Percentiles rank a stretch among this genome's conserved stretches.
Conservation (phyloP, 2,329 filamentous ascomycete genomes). For the Cercospora canescens region DNA sequence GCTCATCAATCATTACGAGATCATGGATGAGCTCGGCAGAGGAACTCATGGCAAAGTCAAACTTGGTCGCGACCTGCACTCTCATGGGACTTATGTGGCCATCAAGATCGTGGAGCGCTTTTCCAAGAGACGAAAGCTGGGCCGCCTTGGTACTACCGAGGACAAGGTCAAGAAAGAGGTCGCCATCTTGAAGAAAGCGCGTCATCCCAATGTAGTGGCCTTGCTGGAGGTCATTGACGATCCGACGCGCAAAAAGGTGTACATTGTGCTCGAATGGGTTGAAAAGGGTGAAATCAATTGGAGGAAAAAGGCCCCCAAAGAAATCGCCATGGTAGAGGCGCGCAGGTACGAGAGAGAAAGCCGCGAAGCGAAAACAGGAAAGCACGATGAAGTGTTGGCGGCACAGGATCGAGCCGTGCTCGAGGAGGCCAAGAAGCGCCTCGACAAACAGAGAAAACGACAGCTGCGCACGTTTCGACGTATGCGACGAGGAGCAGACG, state of each 20-base stretch:
- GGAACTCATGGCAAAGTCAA: constrained; percentile 98
- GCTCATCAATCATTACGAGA: constrained; percentile 95
- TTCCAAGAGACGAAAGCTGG: constrained; percentile 89
- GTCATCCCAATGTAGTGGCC: constrained; percentile 95
- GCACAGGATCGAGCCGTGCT: constrained; percentile 49
- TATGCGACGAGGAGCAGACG: constrained; percentile 26
- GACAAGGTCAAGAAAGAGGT: constrained; percentile 94
- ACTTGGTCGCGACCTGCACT: constrained; percentile 77
- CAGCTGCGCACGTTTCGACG: constrained; percentile 36
- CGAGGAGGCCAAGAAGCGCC: constrained; percentile 54
- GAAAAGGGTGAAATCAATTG: constrained; percentile 92
- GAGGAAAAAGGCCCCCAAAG: constrained; percentile 83
- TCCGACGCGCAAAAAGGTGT: constrained; percentile 93
- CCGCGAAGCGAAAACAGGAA: constrained; percentile 44
- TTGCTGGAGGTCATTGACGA: constrained; percentile 97
- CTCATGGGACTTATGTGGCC: constrained; percentile 70
- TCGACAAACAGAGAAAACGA: constrained; percentile 48
- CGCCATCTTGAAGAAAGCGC: constrained; percentile 96
- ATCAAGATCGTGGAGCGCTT: constrained; percentile 99
- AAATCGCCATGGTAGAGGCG: constrained; percentile 81
- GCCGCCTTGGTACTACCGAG: constrained; percentile 67
- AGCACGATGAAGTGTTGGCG: constrained; percentile 43
- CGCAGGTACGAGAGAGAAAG: constrained; percentile 71
- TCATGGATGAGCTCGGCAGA: constrained; percentile 92
- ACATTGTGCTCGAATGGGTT: constrained; percentile 94